A percentile compares a stretch with the other conserved stretches of the same genome.
Conservation (phyloP, 495 filamentous ascomycete species). For the Echria macrotheca region DNA sequence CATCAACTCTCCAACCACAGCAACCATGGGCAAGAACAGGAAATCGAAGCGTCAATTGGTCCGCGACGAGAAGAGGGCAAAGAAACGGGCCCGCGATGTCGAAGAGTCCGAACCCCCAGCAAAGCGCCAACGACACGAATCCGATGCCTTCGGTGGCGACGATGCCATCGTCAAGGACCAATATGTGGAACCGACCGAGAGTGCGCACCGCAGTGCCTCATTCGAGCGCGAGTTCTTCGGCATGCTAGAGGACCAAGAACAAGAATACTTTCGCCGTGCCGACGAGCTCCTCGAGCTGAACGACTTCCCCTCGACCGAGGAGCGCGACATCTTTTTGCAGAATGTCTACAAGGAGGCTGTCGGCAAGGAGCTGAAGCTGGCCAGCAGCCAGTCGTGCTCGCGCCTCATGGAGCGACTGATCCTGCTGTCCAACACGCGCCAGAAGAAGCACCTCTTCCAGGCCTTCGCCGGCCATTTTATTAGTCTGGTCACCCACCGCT, state of each 20-base stretch:
- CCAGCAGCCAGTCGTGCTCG: constrained; percentile 90
- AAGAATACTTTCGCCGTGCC: constrained; percentile 87
- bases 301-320: constrained; percentile 72
- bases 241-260: constrained; percentile 80
- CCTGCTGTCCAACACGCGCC: constrained; percentile 65
- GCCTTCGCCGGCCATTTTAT: constrained; percentile 86
- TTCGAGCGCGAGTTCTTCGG: constrained; percentile 70
- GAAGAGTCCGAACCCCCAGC: constrained; percentile 25
- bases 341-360: constrained; percentile 81
- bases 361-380: constrained; percentile 93
- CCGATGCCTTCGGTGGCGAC: constrained; percentile 22
- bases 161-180: constrained; percentile 16
- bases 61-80: constrained; percentile 43
- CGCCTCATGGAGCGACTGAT: constrained; percentile 88
- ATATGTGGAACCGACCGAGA: constrained; percentile 6
- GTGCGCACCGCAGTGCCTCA: constrained; percentile 11
- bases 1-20: too few species aligned
- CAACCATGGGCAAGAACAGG: constrained; percentile 29
- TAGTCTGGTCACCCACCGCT: constrained; percentile 84
- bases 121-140: constrained; percentile 36
- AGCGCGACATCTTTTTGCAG: constrained; percentile 70
- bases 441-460: constrained; percentile 79
- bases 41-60: constrained; percentile 43
- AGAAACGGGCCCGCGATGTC: constrained; percentile 28
- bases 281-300: constrained; percentile 85